A percentile compares a stretch with the other conserved stretches of the same genome.
phyloP scores from a whole-genome alignment of 352 stramenopile genomes.

The Globisporangium takayamanum region DNA sequence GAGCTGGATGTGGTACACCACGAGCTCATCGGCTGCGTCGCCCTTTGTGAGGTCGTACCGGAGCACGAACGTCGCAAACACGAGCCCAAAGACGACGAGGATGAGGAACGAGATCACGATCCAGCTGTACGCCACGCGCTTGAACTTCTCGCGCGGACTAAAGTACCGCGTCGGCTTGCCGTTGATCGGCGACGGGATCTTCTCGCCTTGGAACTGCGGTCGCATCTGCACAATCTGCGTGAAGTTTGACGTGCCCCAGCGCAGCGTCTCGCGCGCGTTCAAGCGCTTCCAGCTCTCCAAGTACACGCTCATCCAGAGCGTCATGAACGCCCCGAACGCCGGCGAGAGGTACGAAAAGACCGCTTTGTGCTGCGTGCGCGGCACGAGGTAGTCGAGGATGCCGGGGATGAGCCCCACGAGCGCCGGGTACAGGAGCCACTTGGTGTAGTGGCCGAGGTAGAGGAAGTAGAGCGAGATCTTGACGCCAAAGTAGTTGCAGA shows the following conservation, averaged over 20 bases:
- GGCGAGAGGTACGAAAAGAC: conserved; percentile 77
- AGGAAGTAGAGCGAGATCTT: conserved; percentile 97
- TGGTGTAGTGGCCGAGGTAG: conserved; percentile 95
- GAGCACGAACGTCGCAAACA: conserved; percentile 73
- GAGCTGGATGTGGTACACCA: conserved; percentile 56
- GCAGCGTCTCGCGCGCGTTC: conserved; percentile 68
- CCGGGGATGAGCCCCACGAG: conserved; percentile 88
- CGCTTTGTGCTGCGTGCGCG: conserved; percentile 33
- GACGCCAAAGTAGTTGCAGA: conserved; percentile 82
- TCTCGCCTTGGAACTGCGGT: conserved; percentile 70
- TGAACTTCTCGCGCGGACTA: conserved; percentile 53
- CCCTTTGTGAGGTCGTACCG: conserved; percentile 69
- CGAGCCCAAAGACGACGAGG: conserved; percentile 64
- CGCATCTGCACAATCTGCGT: conserved; percentile 59
- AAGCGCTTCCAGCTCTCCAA: conserved; percentile 88
- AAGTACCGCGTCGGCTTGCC: conserved; percentile 65
- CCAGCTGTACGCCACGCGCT: conserved; percentile 72
- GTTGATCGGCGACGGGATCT: conserved; percentile 71
- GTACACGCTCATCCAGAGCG: conserved; percentile 87
- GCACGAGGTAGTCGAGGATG: conserved; percentile 58
- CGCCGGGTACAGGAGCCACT: conserved; percentile 92
- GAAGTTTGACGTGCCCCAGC: conserved; percentile 81
- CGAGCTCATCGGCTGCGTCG: conserved; percentile 43
- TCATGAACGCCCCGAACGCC: conserved; percentile 83
- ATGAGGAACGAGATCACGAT: conserved; percentile 74